Evolutionary conservation across 257 asterid species (phyloP).

Genomic region (Osmanthus fragrans): DNA sequence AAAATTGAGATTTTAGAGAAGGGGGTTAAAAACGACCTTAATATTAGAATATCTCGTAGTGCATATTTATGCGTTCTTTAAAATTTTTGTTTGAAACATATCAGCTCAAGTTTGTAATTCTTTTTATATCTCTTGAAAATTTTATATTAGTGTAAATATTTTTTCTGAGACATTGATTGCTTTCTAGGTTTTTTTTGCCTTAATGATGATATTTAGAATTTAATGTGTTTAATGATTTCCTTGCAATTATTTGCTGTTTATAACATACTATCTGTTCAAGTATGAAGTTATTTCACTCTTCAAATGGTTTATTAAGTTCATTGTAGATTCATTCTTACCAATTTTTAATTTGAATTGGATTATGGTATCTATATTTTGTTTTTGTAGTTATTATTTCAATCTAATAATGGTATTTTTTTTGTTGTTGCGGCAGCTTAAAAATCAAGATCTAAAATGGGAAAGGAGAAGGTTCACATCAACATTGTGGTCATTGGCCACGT

Average conservation of each 20-base stretch:
- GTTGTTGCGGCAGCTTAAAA: not conserved
- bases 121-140: too few species aligned
- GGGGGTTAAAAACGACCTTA: too few species aligned
- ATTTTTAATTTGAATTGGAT: not conserved
- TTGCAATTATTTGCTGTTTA: not conserved
- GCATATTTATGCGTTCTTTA: too few species aligned
- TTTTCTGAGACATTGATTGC: not conserved
- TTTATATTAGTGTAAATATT: not conserved
- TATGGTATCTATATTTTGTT: not conserved
- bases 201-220: not conserved
- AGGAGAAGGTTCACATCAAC: conserved; percentile 48
- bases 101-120: not conserved
- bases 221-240: not conserved
- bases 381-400: not conserved
- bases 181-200: not conserved
- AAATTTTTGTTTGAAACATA: too few species aligned
- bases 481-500: conserved; percentile 59
- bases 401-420: not conserved
- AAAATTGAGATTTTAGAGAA: too few species aligned
- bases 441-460: conserved; percentile 36
- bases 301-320: not conserved
- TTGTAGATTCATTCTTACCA: not conserved
- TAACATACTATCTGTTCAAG: not conserved
- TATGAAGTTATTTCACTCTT: not conserved
- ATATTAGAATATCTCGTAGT: too few species aligned